phyloP scores from a whole-genome alignment of 768 basidiomycete genomes.

The Nidula microcarpa region DNA sequence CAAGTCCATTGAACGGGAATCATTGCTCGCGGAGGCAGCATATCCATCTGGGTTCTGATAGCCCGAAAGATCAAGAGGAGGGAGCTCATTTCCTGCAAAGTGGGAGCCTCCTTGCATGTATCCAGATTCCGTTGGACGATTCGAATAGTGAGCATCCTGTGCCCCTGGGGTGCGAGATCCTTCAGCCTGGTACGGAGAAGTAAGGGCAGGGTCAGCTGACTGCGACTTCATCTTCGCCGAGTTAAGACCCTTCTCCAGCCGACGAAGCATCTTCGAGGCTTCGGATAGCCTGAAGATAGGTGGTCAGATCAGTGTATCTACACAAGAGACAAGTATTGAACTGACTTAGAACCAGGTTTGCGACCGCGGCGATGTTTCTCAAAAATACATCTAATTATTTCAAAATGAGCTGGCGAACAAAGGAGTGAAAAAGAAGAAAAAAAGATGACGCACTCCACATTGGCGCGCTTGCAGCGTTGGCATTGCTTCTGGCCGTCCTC shows the following conservation, averaged over 20 bases:
- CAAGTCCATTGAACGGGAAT: conserved; percentile 38
- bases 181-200: conserved; percentile 28
- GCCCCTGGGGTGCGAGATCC: conserved; percentile 22
- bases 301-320: conserved; percentile 8
- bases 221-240: conserved; percentile 73
- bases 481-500: conserved; percentile 81
- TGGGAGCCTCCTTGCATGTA: conserved; percentile 27
- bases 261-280: conserved; percentile 85
- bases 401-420: conserved; percentile 8
- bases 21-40: conserved; percentile 24
- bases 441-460: conserved; percentile 55
- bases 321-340: conserved; percentile 14
- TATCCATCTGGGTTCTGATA: conserved; percentile 29
- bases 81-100: conserved; percentile 44
- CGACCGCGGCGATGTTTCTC: conserved; percentile 88
- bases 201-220: conserved; percentile 26
- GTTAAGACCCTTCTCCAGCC: conserved; percentile 80
- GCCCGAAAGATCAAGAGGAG: conserved; percentile 40
- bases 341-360: conserved; percentile 86
- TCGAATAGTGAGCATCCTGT: conserved; percentile 21
- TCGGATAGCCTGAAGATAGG: conserved; percentile 57
- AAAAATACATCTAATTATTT: conserved; percentile 61
- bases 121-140: conserved; percentile 17
- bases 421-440: conserved; percentile 5
- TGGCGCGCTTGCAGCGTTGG: conserved; percentile 81